A percentile compares a stretch with the other conserved stretches of the same genome.
Evolutionary conservation across 495 filamentous ascomycete genomes (phyloP).

Genomic region (Aspergillus heteromorphus): DNA sequence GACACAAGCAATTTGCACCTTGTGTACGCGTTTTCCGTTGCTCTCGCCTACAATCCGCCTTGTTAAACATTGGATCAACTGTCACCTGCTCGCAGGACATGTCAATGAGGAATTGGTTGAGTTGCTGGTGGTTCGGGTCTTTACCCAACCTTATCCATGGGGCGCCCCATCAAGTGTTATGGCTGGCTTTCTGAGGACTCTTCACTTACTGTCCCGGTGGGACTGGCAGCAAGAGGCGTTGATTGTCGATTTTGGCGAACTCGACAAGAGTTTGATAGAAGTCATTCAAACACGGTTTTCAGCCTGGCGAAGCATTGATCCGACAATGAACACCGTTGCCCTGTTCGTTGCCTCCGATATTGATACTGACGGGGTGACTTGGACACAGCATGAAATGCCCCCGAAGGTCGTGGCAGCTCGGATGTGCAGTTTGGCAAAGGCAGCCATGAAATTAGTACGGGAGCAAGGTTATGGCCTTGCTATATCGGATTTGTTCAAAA

Average conservation of each 20-base stretch:
- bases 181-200: slow-evolving; percentile 74
- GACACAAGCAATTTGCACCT: slow-evolving; percentile 69
- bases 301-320: slow-evolving; percentile 76
- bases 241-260: slow-evolving; percentile 64
- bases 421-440: slow-evolving; percentile 73
- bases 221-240: slow-evolving; percentile 84
- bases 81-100: slow-evolving; percentile 72
- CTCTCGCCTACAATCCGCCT: slow-evolving; percentile 84
- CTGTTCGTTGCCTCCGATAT: slow-evolving; percentile 79
- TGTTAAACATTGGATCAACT: slow-evolving; percentile 82
- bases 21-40: slow-evolving; percentile 74
- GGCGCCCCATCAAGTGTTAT: slow-evolving; percentile 67
- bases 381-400: slow-evolving; percentile 65
- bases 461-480: slow-evolving; percentile 54
- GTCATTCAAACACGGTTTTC: slow-evolving; percentile 65
- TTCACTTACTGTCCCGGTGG: slow-evolving; percentile 75
- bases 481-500: slow-evolving; percentile 58
- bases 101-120: slow-evolving; percentile 78
- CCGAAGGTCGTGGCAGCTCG: slow-evolving; percentile 78
- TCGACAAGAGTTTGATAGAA: slow-evolving; percentile 49
- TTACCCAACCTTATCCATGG: slow-evolving; percentile 82
- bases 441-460: slow-evolving; percentile 57
- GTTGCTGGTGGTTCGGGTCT: slow-evolving; percentile 66
- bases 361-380: slow-evolving; percentile 70
- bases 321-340: slow-evolving; percentile 74